These are phyloP conservation scores for Rhynchosporium graminicola DNA, from an alignment of 2,329 filamentous ascomycete genomes.

Conservation along the genomic window DNA sequence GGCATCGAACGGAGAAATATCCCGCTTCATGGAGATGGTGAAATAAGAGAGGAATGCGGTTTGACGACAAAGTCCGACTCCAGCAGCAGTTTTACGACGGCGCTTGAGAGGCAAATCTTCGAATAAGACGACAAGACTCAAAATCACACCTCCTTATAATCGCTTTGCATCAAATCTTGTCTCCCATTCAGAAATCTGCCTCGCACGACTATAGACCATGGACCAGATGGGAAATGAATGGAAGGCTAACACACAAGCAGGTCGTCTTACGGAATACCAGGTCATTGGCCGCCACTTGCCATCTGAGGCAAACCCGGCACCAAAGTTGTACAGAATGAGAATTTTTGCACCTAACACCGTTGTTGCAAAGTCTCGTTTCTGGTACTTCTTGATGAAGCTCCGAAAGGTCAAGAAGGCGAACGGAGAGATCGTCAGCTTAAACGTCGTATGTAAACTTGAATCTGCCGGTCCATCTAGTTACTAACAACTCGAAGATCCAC, in stretches of 20 bases:
- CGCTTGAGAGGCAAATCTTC: no score
- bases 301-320: constrained; percentile 93
- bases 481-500: constrained; percentile 65
- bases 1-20: not conserved
- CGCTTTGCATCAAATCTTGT: not conserved
- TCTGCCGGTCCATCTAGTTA: constrained; percentile 10
- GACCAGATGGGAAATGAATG: not conserved
- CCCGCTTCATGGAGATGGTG: not conserved
- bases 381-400: constrained; percentile 99
- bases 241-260: constrained; percentile 51
- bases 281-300: constrained; percentile 99
- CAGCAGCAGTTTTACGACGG: not conserved
- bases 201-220: not conserved
- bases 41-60: not conserved
- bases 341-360: constrained; percentile 98
- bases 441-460: constrained; percentile 68
- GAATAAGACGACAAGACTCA: no score
- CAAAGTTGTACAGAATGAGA: constrained; percentile 99
- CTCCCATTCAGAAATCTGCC: not conserved
- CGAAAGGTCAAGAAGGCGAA: constrained; percentile 99
- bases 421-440: constrained; percentile 97
- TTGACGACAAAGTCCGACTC: not conserved
- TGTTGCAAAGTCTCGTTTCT: constrained; percentile 99
- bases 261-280: constrained; percentile 99
- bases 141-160: no score